Evolutionary conservation across 169 alveolate species (phyloP), one percentile per base, ranked within the genome.

Genomic region (Plasmodium gallinaceum): DNA sequence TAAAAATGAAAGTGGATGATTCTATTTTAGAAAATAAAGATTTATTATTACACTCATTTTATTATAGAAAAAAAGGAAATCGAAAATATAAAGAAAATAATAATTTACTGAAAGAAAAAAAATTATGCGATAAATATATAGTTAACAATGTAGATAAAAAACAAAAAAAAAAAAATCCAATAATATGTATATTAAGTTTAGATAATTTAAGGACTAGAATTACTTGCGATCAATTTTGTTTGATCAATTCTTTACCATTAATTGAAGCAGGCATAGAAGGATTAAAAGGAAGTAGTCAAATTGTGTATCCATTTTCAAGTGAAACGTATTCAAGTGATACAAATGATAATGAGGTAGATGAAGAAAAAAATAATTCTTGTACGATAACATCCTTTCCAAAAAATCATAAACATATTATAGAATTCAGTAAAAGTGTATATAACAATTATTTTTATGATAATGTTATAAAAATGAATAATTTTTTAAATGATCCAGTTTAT

Each of bases 181-280:
- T 80, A 3, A n/a, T 80, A 16, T 80, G 90, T 37, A 80, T 80
- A 7, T 61, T 80, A 14, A 66, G 90, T 68, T 43, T 80, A 48
- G 90, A 80, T 32, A 80, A 80, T 80, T 80, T 80, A 45, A 68
- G 65, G 52, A 80, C 65, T 43, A 48, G 90, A 52, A 45, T 43
- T 37, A 60, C 65, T 12, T 66, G 78, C 37, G 90, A 80, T 43
- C 26, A 61, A 57, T 80, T 80, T 45, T 80, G 90, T 58, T 57
- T 80, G 46, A 52, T 80, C 16, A 80, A 80, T 26, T 66, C 83
- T 16, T 32, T 80, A 45, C 90, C 90, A 32, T 6, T 80, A 8
- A 60, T 80, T 14, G 90, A 80, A 68, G 70, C 90, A 24, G 90
- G 90, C 0, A 80, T 80, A 48, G 90, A 80, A 70, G 90, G 90